phyloP scores from a whole-genome alignment of 768 basidiomycete species.

The Suillus hirtellus region DNA sequence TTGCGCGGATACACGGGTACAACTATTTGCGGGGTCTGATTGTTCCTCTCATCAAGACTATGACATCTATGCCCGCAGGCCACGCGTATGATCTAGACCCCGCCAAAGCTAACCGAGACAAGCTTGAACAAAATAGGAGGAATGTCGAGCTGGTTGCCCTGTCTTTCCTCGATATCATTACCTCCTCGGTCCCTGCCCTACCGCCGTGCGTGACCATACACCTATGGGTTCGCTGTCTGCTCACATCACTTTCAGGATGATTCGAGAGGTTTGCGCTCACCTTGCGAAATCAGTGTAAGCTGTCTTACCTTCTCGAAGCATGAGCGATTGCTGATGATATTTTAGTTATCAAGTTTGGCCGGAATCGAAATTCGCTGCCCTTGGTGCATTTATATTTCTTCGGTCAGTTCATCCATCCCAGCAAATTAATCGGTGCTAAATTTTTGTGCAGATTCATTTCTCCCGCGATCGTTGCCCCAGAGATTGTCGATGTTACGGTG shows the following conservation, averaged over 20 bases:
- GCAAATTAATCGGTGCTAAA: constrained; percentile 5
- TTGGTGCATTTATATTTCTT: constrained; percentile 91
- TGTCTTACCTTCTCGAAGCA: constrained; percentile 8
- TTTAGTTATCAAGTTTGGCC: constrained; percentile 69
- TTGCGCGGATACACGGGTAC: constrained; percentile 89
- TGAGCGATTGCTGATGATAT: constrained; percentile 14
- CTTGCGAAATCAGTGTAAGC: constrained; percentile 78
- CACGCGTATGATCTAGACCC: constrained; percentile 82
- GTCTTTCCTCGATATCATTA: constrained; percentile 74
- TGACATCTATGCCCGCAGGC: constrained; percentile 70
- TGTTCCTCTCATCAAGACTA: constrained; percentile 72
- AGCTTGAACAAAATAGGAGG: constrained; percentile 63
- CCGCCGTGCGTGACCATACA: constrained; percentile 60
- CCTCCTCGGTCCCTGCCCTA: constrained; percentile 64
- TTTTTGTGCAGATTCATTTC: constrained; percentile 72
- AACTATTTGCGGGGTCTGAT: constrained; percentile 84
- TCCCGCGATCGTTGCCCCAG: constrained; percentile 86
- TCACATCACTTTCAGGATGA: constrained; percentile 54
- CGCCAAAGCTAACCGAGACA: constrained; percentile 53
- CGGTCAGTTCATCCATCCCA: constrained; percentile 46
- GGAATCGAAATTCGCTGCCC: constrained; percentile 75
- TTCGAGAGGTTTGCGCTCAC: constrained; percentile 84
- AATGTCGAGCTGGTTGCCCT: constrained; percentile 74
- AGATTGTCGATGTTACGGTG: constrained; percentile 79
- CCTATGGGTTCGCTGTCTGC: neutral